phyloP scores from a whole-genome alignment of 768 basidiomycete species.

The Boletus rubescentipes region DNA sequence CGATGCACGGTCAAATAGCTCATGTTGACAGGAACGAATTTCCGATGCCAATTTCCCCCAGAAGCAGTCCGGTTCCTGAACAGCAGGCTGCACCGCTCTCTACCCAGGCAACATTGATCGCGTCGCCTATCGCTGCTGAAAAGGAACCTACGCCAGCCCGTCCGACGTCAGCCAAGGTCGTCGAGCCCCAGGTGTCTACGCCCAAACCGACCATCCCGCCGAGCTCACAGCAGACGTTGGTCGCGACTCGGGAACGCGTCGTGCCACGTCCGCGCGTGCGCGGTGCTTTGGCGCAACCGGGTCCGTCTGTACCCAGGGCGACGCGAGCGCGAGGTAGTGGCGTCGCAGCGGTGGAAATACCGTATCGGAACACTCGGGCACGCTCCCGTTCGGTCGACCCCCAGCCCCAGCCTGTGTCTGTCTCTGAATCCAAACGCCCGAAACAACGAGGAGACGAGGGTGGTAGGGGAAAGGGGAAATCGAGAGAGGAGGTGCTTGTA shows the following conservation, averaged over 20 bases:
- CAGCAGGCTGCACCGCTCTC: conserved; percentile 10
- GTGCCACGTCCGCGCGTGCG: conserved; percentile 4
- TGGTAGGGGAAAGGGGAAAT: conserved; percentile 7
- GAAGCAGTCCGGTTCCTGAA: background rate
- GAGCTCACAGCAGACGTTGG: conserved; percentile 13
- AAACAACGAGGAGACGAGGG: background rate
- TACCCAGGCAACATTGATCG: conserved; percentile 29
- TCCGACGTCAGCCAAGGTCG: background rate
- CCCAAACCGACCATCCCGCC: background rate
- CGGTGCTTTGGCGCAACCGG: conserved; percentile 16
- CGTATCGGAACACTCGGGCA: conserved; percentile 21
- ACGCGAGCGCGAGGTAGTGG: background rate
- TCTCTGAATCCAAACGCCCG: background rate
- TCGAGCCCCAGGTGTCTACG: background rate
- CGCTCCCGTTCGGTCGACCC: conserved; percentile 25
- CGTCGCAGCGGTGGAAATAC: background rate
- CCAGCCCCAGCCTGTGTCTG: background rate
- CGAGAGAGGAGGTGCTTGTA: background rate
- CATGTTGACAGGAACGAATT: conserved; percentile 7
- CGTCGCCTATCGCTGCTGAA: conserved; percentile 11
- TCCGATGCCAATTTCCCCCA: background rate
- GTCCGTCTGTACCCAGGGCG: conserved; percentile 2
- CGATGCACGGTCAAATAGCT: background rate
- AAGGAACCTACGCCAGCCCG: background rate
- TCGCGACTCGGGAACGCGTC: background rate